A percentile compares a stretch with the other conserved stretches of the same genome.
phyloP scores from a whole-genome alignment of 257 asterid genomes.

The Striga asiatica region DNA sequence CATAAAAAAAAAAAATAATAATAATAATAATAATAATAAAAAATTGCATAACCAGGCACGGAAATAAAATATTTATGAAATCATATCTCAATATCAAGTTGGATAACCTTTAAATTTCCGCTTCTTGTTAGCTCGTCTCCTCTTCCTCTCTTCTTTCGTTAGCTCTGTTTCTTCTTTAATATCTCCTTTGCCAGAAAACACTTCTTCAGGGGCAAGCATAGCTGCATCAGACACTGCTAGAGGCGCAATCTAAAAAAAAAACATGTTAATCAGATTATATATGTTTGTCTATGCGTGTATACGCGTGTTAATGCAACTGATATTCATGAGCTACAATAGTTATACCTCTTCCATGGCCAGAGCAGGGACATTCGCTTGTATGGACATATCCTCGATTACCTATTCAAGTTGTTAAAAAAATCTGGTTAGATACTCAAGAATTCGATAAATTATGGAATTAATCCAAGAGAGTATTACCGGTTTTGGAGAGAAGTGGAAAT shows the following conservation, averaged over 20 bases:
- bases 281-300: not conserved
- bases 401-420: constrained; percentile 18
- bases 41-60: not conserved
- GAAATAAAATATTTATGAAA: not conserved
- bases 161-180: constrained; percentile 86
- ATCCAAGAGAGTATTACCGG: constrained; percentile 46
- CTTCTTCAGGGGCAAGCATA: constrained; percentile 99
- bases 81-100: not conserved
- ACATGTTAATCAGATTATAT: constrained; percentile 1
- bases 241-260: constrained; percentile 66
- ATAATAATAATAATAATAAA: not conserved
- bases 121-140: constrained; percentile 90
- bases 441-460: not conserved
- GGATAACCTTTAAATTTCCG: constrained; percentile 65
- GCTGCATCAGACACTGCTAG: constrained; percentile 92
- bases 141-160: constrained; percentile 70
- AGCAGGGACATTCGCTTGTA: constrained; percentile 93
- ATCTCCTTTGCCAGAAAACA: constrained; percentile 83
- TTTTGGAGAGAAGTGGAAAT: constrained; percentile 96
- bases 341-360: constrained; percentile 96
- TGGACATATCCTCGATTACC: constrained; percentile 92
- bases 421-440: not conserved
- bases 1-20: not conserved
- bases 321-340: not conserved
- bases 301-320: not conserved